A percentile compares a stretch with the other conserved stretches of the same genome.
These are phyloP conservation scores for Pezicula radicicola DNA, from an alignment of 2,329 filamentous ascomycete genomes.

Conservation along the genomic window DNA sequence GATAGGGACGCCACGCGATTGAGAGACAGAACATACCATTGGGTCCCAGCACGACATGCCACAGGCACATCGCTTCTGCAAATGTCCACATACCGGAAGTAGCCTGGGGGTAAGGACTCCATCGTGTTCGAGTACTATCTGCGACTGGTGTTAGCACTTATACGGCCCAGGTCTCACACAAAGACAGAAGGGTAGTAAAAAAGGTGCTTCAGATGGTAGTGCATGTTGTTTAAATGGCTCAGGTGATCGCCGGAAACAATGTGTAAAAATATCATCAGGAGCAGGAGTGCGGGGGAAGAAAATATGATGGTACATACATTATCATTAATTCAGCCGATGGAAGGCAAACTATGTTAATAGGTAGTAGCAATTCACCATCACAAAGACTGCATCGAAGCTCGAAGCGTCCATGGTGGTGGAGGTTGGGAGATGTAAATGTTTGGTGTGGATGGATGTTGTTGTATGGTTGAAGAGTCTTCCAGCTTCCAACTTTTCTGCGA, in stretches of 20 bases:
- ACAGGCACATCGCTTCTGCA: background rate
- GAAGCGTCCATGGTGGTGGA: background rate
- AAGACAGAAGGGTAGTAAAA: background rate
- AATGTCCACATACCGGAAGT: too few species aligned
- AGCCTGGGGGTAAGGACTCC: too few species aligned
- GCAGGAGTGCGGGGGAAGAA: slow-evolving; percentile 12
- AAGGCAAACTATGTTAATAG: background rate
- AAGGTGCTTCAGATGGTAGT: slow-evolving; percentile 68
- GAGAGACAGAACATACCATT: background rate
- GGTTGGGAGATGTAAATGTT: background rate
- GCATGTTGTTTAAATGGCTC: slow-evolving; percentile 55
- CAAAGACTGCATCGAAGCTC: too few species aligned
- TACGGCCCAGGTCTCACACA: slow-evolving; percentile 10
- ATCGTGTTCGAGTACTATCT: background rate
- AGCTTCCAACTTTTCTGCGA: background rate
- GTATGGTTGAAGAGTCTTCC: background rate
- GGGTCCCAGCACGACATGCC: background rate
- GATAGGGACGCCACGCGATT: background rate
- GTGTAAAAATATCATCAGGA: slow-evolving; percentile 30
- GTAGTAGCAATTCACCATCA: background rate
- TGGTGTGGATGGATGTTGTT: background rate
- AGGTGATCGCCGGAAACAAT: slow-evolving; percentile 31
- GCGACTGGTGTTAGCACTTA: slow-evolving; percentile 13
- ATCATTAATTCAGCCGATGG: too few species aligned
- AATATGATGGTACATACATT: background rate